Base-by-base conservation (phyloP, 345 rosid genomes). In the Eucalyptus dawsonii region DNA sequence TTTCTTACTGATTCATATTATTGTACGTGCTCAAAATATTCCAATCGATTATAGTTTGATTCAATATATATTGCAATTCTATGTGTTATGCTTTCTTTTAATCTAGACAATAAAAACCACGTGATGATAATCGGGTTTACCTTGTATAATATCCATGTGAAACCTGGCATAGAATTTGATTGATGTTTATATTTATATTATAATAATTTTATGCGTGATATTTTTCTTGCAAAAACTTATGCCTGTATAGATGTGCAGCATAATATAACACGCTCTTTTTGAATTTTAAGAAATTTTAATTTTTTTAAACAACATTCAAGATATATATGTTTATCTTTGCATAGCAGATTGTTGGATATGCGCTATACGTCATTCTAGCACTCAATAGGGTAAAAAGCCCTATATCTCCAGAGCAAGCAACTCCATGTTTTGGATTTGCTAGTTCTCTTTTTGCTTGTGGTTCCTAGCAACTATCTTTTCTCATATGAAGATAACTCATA, bases 191-290 rank as follows among this genome's bases (percentile, higher is more conserved):
- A 62, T 62, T 13, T 27, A 27, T 62, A 27, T 62, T 27, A 62
- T 62, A 12, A 27, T 29, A 62, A 13, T 12, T 27, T 62, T 27
- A 62, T 62, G 69, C 34, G 2, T 13, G 0, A 62, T 62, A 7
- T 27, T 62, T 60, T 0, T 62, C 69, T 62, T 27, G 8, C 8
- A 62, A 62, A 60, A 60, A 5, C 0, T 60, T 12, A 60, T 60
- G 29, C 14, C 0, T 27, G 6, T 27, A 27, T 0, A 6, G 16
- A 60, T 0, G 7, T 11, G 31, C 14, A 60, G 0, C 67, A 5
- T 60, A 25, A 60, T 60, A 27, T 60, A 1, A 60, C 31, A 60
- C 7, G 0, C 31, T 60, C 67, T 27, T 60, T 25, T 60, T 12
- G 8, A 25, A 27, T 60, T 60, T 60, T 27, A 60, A 60, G 14